These are phyloP conservation scores for Scytalidium sp. DNA, from an alignment of 2,329 filamentous ascomycete species.

Conservation along the genomic window DNA sequence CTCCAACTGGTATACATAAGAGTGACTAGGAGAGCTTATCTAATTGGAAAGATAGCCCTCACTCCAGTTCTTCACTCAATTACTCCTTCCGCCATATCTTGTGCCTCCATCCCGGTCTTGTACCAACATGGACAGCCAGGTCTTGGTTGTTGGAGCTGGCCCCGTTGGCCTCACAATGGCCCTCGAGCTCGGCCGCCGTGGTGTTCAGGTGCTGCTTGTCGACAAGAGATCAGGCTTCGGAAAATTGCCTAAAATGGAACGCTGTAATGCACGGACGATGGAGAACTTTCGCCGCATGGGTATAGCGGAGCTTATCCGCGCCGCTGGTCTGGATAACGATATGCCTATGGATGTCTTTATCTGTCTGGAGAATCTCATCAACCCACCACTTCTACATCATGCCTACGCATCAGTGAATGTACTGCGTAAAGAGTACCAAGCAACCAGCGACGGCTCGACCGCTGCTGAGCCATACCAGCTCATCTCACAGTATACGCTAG, in stretches of 20 bases:
- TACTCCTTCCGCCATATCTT: no score
- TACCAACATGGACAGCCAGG: no score
- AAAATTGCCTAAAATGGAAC: constrained; percentile 34
- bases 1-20: no score
- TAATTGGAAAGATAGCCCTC: no score
- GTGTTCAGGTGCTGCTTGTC: constrained; percentile 31
- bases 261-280: constrained; percentile 35
- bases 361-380: constrained; percentile 12
- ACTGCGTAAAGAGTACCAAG: no score
- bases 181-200: constrained; percentile 30
- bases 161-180: constrained; percentile 37
- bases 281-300: constrained; percentile 31
- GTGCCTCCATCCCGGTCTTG: no score
- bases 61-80: no score
- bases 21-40: no score
- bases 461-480: no score
- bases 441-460: no score
- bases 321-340: constrained; percentile 19
- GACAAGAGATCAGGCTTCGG: constrained; percentile 33
- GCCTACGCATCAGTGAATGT: no score
- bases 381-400: no score
- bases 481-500: constrained; percentile 39
- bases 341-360: constrained; percentile 14
- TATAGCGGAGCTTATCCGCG: constrained; percentile 18
- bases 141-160: constrained; percentile 37